phyloP scores from a whole-genome alignment of 2,329 filamentous ascomycete genomes.

The Domatiomyces globalis region DNA sequence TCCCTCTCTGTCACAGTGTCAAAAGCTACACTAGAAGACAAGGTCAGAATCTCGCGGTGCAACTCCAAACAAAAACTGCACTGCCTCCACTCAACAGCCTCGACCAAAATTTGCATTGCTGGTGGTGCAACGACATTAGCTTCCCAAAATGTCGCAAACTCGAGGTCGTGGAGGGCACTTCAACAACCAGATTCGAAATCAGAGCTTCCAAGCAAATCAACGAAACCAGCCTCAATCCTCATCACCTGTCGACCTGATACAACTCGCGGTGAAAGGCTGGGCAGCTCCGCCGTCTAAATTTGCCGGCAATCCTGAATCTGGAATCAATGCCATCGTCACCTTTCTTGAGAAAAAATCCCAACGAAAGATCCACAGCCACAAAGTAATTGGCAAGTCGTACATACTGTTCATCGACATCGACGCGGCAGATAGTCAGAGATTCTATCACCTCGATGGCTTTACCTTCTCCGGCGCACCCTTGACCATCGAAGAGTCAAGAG shows the following conservation, averaged over 20 bases:
- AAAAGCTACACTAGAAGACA: not conserved
- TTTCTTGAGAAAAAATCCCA: slow-evolving; percentile 61
- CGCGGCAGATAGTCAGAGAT: slow-evolving; percentile 13
- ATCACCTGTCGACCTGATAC: slow-evolving; percentile 2
- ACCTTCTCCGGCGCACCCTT: slow-evolving; percentile 52
- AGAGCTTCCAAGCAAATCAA: not conserved
- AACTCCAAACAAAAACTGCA: not conserved
- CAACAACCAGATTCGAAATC: not conserved
- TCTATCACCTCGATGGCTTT: slow-evolving; percentile 52
- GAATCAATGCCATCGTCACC: slow-evolving; percentile 47
- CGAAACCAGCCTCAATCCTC: not conserved
- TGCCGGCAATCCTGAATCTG: slow-evolving; percentile 50
- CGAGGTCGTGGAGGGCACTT: not conserved
- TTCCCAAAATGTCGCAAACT: not conserved
- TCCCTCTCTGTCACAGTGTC: not conserved
- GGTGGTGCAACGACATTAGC: not conserved
- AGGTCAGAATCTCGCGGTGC: not conserved
- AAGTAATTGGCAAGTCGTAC: slow-evolving; percentile 6
- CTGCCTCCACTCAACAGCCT: not conserved
- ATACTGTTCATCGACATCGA: slow-evolving; percentile 15
- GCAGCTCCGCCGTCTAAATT: slow-evolving; percentile 49
- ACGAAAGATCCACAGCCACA: slow-evolving; percentile 33
- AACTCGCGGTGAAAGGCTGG: slow-evolving; percentile 44
- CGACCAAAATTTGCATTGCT: not conserved
- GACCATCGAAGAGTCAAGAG: slow-evolving; percentile 33